Evolutionary conservation across 2,329 filamentous ascomycete genomes (phyloP).

Genomic region (Pseudogymnoascus sp.): DNA sequence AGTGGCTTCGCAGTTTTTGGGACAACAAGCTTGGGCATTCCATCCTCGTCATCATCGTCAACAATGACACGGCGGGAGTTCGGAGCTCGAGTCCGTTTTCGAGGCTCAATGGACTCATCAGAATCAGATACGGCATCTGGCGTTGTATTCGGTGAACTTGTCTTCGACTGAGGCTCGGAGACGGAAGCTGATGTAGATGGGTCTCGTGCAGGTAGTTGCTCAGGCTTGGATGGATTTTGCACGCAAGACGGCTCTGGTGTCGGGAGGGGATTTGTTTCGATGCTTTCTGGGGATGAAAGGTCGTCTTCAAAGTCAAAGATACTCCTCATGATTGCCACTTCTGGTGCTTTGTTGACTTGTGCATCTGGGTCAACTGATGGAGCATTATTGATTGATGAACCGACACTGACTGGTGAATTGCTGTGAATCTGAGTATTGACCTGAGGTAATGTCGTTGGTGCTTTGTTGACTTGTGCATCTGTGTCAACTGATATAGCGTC

Average conservation of each 20-base stretch:
- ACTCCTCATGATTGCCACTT: background rate
- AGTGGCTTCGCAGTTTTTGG: conserved; percentile 23
- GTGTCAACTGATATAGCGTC: background rate
- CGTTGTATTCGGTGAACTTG: background rate
- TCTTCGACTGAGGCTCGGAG: background rate
- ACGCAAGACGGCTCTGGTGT: background rate
- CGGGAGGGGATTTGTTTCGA: background rate
- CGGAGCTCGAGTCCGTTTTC: background rate
- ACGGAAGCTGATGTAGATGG: background rate
- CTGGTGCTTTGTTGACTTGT: background rate
- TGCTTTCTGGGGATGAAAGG: background rate
- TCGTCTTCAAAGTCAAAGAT: background rate
- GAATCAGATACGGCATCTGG: background rate
- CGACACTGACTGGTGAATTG: too few species aligned
- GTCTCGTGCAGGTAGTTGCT: background rate
- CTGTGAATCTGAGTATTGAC: background rate
- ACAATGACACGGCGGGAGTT: background rate
- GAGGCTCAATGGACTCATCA: background rate
- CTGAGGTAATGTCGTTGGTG: background rate
- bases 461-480: background rate
- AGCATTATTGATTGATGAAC: background rate
- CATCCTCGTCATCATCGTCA: background rate
- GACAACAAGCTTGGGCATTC: conserved; percentile 3
- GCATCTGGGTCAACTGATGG: background rate
- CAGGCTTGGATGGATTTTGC: background rate